Conservation (phyloP, 441 rosid genomes). For the Adansonia rubrostipa region DNA sequence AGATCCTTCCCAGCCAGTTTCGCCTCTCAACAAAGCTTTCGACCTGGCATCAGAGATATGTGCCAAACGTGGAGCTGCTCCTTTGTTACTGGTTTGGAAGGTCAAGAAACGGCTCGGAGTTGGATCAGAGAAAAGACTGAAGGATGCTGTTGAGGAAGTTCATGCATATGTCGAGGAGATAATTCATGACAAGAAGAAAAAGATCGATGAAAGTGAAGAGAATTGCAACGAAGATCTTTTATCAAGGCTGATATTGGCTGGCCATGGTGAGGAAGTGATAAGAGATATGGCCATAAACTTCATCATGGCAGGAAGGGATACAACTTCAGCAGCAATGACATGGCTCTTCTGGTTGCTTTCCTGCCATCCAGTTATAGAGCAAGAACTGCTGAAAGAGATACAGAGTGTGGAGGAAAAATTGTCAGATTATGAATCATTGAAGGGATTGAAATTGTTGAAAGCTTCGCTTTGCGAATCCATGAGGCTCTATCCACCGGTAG, state of each 20-base stretch:
- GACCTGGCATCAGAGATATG: slow-evolving; percentile 65
- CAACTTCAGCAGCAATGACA: slow-evolving; percentile 62
- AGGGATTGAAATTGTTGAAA: slow-evolving; percentile 47
- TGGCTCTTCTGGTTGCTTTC: slow-evolving; percentile 63
- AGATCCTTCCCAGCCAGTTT: slow-evolving; percentile 40
- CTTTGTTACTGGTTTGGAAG: slow-evolving; percentile 70
- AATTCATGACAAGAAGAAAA: slow-evolving; percentile 45
- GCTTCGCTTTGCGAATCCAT: slow-evolving; percentile 52
- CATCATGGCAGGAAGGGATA: slow-evolving; percentile 65
- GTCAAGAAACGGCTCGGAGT: slow-evolving; percentile 58
- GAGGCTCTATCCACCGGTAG: slow-evolving; percentile 68
- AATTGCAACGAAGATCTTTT: slow-evolving; percentile 46
- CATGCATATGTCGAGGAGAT: slow-evolving; percentile 48
- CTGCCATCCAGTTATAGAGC: slow-evolving; percentile 32
- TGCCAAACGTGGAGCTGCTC: slow-evolving; percentile 68
- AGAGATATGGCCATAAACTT: slow-evolving; percentile 60
- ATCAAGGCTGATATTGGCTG: slow-evolving; percentile 56
- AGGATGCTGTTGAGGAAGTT: slow-evolving; percentile 54
- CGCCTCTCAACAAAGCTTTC: slow-evolving; percentile 56
- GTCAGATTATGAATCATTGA: slow-evolving; percentile 45
- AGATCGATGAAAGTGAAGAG: neutral
- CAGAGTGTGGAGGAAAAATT: slow-evolving; percentile 22
- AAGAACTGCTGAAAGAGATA: slow-evolving; percentile 38
- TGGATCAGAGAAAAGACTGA: slow-evolving; percentile 72
- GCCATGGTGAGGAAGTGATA: slow-evolving; percentile 51